A percentile compares a stretch with the other conserved stretches of the same genome.
Conservation (phyloP, 768 basidiomycete species). For the Naganishia kalamii region DNA sequence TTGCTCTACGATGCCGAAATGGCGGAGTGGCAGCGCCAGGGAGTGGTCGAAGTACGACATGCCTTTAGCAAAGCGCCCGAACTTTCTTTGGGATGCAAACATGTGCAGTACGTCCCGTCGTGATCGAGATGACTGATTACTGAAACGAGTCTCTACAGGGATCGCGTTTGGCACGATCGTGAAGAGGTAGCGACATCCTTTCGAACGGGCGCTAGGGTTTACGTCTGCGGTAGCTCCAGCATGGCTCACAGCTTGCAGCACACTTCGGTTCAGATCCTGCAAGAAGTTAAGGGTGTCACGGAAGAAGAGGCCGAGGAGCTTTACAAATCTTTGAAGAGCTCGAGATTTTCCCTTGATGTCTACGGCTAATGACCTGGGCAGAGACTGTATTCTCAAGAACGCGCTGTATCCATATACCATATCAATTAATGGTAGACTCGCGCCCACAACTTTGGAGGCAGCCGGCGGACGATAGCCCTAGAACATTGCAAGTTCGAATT, state of each 20-base stretch:
- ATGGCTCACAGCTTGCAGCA: slow-evolving; percentile 50
- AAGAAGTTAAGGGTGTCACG: slow-evolving; percentile 27
- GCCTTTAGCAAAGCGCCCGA: slow-evolving; percentile 49
- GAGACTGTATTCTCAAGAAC: too few species aligned
- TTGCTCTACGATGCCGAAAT: slow-evolving; percentile 52
- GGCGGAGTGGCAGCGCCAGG: slow-evolving; percentile 49
- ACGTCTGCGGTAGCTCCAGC: slow-evolving; percentile 50
- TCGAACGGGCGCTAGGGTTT: slow-evolving; percentile 48
- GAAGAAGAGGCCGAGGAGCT: slow-evolving; percentile 41
- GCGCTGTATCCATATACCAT: too few species aligned
- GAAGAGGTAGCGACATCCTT: slow-evolving; percentile 46
- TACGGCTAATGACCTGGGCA: slow-evolving; percentile 45
- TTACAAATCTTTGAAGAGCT: slow-evolving; percentile 47
- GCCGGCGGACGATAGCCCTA: too few species aligned
- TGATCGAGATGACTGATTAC: neutral
- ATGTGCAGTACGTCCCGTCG: slow-evolving; percentile 47
- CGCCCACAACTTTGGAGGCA: too few species aligned
- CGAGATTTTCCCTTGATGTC: slow-evolving; percentile 52
- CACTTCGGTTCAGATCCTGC: slow-evolving; percentile 48
- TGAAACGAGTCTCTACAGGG: slow-evolving; percentile 31
- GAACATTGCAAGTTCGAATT: too few species aligned
- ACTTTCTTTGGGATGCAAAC: slow-evolving; percentile 45
- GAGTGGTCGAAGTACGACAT: slow-evolving; percentile 51
- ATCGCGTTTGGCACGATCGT: slow-evolving; percentile 51
- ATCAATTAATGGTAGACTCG: too few species aligned